phyloP scores from a whole-genome alignment of 768 basidiomycete genomes.

The Lactifluus pinguis region DNA sequence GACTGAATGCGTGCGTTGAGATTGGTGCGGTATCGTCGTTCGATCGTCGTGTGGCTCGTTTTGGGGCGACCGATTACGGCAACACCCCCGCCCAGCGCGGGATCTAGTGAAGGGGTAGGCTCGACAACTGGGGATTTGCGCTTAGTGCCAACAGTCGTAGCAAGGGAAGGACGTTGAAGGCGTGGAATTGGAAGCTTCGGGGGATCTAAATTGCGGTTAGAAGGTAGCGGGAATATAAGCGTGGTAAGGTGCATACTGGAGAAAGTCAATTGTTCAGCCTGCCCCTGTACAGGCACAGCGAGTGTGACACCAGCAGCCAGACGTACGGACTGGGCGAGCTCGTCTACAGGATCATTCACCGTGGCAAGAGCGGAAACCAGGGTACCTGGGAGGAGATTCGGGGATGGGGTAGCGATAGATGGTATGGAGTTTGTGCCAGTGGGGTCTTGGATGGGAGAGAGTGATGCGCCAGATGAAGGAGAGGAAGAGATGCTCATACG shows the following conservation, averaged over 20 bases:
- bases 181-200: constrained; percentile 43
- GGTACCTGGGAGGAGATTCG: constrained; percentile 33
- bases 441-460: constrained; percentile 41
- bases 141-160: constrained; percentile 25
- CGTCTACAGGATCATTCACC: constrained; percentile 25
- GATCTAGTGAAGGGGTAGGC: constrained; percentile 16
- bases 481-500: constrained; percentile 49
- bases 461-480: constrained; percentile 45
- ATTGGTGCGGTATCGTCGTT: constrained; percentile 82
- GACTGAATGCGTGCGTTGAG: constrained; percentile 80
- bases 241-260: constrained; percentile 8
- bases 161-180: constrained; percentile 36
- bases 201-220: constrained; percentile 13
- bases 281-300: constrained; percentile 30
- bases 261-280: constrained; percentile 26
- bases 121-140: constrained; percentile 18
- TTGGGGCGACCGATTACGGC: constrained; percentile 46
- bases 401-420: not conserved
- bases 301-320: constrained; percentile 32
- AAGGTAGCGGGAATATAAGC: not conserved
- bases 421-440: constrained; percentile 24
- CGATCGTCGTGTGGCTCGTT: constrained; percentile 85
- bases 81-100: constrained; percentile 15
- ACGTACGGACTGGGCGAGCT: constrained; percentile 31
- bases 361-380: constrained; percentile 21